Percentiles rank a stretch among this genome's conserved stretches.
Evolutionary conservation across 2,329 filamentous ascomycete species (phyloP).

Genomic region (Venturia pyrina): DNA sequence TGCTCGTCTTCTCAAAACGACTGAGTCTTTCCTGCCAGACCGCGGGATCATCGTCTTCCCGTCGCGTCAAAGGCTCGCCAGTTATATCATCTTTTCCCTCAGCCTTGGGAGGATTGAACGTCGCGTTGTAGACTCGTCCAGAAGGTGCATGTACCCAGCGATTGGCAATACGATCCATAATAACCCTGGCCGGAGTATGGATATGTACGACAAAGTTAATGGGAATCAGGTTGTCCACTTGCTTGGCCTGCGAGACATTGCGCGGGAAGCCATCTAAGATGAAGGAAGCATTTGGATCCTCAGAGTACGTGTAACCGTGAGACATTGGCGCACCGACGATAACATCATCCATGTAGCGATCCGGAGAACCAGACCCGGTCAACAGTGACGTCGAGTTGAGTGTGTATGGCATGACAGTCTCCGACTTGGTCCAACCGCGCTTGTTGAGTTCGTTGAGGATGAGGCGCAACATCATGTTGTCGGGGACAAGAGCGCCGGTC

Average conservation of each 20-base stretch:
- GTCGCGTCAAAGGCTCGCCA: slow-evolving; percentile 71
- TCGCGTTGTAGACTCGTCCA: slow-evolving; percentile 89
- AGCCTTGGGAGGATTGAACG: slow-evolving; percentile 77
- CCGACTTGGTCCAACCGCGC: slow-evolving; percentile 67
- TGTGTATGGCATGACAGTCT: slow-evolving; percentile 35
- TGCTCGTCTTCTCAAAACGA: slow-evolving; percentile 80
- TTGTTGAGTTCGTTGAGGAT: slow-evolving; percentile 82
- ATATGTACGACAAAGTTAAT: slow-evolving; percentile 90
- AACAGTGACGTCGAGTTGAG: slow-evolving; percentile 30
- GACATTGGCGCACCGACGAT: slow-evolving; percentile 31
- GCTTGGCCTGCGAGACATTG: slow-evolving; percentile 67
- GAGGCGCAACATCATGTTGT: slow-evolving; percentile 81
- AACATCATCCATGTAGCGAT: slow-evolving; percentile 27
- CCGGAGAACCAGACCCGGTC: slow-evolving; percentile 13
- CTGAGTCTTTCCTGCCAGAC: slow-evolving; percentile 72
- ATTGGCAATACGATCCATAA: slow-evolving; percentile 80
- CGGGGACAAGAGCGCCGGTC: slow-evolving; percentile 78
- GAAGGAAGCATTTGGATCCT: slow-evolving; percentile 74
- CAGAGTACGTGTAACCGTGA: slow-evolving; percentile 38
- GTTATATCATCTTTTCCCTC: slow-evolving; percentile 81
- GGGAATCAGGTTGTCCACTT: slow-evolving; percentile 73
- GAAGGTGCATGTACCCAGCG: slow-evolving; percentile 91
- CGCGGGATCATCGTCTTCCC: slow-evolving; percentile 76
- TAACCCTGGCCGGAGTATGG: slow-evolving; percentile 74
- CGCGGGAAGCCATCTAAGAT: slow-evolving; percentile 95